phyloP scores from a whole-genome alignment of 2,329 filamentous ascomycete species.

The Amesomyces nigricolor region DNA sequence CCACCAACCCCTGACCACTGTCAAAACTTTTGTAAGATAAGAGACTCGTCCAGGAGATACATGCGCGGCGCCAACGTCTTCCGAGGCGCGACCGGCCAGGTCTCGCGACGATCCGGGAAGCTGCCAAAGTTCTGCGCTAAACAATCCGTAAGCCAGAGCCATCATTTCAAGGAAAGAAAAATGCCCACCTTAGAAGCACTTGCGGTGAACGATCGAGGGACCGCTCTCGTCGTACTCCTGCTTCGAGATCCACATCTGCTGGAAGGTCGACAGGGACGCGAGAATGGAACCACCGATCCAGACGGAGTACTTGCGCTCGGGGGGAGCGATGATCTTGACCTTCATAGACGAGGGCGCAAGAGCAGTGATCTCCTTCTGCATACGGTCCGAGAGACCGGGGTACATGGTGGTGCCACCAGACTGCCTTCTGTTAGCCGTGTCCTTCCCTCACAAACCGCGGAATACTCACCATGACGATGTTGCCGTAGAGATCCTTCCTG shows the following conservation, averaged over 20 bases:
- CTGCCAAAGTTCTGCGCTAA: constrained; percentile 22
- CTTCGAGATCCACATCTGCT: constrained; percentile 99
- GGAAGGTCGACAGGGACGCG: constrained; percentile 99
- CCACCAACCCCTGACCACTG: constrained; percentile 49
- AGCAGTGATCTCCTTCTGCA: constrained; percentile 99
- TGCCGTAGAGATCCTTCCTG: constrained; percentile 99
- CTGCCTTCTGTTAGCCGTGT: constrained; percentile 46
- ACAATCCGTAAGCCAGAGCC: background rate
- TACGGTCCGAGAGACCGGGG: constrained; percentile 99
- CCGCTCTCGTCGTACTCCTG: constrained; percentile 99
- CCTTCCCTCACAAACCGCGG: background rate
- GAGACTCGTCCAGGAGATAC: constrained; percentile 46
- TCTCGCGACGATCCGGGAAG: constrained; percentile 31
- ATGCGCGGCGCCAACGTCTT: constrained; percentile 41
- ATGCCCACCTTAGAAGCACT: constrained; percentile 92
- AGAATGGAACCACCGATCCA: constrained; percentile 99
- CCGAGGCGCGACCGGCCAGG: constrained; percentile 38
- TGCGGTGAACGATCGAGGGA: constrained; percentile 98
- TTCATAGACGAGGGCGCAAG: constrained; percentile 99
- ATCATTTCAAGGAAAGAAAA: background rate
- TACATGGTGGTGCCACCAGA: constrained; percentile 99
- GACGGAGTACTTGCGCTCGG: constrained; percentile 99
- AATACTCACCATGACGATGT: constrained; percentile 96
- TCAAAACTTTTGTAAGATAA: constrained; percentile 54
- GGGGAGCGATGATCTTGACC: constrained; percentile 99